Evolutionary conservation across 257 asterid genomes (phyloP), one percentile per base, ranked within the genome.

Genomic region (Nicotiana noctiflora): DNA sequence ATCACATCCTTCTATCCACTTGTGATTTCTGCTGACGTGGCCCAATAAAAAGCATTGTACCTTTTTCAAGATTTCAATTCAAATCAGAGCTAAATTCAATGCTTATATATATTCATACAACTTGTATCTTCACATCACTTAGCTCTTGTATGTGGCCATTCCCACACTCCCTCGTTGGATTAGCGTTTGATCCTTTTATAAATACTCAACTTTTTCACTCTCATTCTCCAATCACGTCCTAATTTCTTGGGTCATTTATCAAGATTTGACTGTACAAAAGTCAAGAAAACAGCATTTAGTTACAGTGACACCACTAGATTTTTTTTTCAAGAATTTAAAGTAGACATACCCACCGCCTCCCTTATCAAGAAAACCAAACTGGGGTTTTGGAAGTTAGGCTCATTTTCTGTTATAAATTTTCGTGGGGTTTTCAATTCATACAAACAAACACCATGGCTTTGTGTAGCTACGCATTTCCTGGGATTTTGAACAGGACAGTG

Each of bases 381-480:
- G 70, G 12, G 40, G 0, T 63, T 51, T 61, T 23, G n/a, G 65
- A 60, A 83, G 40, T 15, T n/a, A 60, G 60, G 37, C 37, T 40
- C 60, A 52, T 56, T 77, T 34, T 85, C 63, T 17, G 37, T 21
- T 40, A 83, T n/a, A 25, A 32, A 53, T 37, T 76, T 49, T 49
- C 52, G 51, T 40, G 46, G 77, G 82, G 49, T 25, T 84, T 82
- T 61, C 56, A 61, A 60, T 66, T 60, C 18, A 61, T 4, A 18
- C 15, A 63, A 37, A 34, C 11, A 76, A 44, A 34, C 4, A 81
- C 32, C 55, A 94, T 94, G 97, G 96, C 97, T 84, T 79, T 91
- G 18, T 87, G 92, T 82, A 76, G 93, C 81, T 88, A 84, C 84
- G 87, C 92, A 67, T 85, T 89, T 46, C 86, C 94, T 81, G 94